Conservation (phyloP, 306 rosid species). For the Rubus parviflorus region DNA sequence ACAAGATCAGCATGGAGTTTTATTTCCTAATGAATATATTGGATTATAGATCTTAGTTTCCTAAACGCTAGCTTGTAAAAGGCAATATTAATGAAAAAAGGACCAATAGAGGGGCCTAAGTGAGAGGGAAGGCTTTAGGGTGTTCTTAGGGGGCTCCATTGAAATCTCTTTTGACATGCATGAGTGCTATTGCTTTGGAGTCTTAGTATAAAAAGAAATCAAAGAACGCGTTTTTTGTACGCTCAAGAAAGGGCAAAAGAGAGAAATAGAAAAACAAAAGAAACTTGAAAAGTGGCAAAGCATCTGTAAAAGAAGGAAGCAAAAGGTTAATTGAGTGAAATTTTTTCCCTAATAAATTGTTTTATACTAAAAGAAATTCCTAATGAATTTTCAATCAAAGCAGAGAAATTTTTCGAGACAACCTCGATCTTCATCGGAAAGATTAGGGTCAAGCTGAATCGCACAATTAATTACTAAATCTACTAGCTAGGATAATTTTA, state of each 20-base stretch:
- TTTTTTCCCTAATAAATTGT: no score
- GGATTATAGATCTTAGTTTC: background rate
- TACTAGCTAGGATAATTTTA: no score
- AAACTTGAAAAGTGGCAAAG: constrained; percentile 24
- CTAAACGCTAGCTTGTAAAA: no score
- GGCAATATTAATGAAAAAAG: no score
- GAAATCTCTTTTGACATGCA: background rate
- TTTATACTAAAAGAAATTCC: no score
- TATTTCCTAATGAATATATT: background rate
- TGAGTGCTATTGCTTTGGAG: constrained; percentile 24
- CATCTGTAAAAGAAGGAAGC: constrained; percentile 22
- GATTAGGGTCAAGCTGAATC: no score
- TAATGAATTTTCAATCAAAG: no score
- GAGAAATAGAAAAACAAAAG: constrained; percentile 12
- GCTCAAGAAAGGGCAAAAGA: constrained; percentile 12
- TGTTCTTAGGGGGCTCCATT: background rate
- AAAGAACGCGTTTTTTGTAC: constrained; percentile 21
- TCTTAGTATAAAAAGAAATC: constrained; percentile 5
- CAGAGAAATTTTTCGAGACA: no score
- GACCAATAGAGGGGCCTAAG: background rate
- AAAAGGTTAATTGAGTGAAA: constrained; percentile 11
- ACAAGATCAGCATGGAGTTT: background rate
- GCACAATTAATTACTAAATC: no score
- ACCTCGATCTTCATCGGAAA: no score
- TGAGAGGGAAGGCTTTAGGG: background rate